Percentiles rank a stretch among this genome's conserved stretches.
phyloP scores from a whole-genome alignment of 2,329 filamentous ascomycete species.

The Diaporthe caulivora region DNA sequence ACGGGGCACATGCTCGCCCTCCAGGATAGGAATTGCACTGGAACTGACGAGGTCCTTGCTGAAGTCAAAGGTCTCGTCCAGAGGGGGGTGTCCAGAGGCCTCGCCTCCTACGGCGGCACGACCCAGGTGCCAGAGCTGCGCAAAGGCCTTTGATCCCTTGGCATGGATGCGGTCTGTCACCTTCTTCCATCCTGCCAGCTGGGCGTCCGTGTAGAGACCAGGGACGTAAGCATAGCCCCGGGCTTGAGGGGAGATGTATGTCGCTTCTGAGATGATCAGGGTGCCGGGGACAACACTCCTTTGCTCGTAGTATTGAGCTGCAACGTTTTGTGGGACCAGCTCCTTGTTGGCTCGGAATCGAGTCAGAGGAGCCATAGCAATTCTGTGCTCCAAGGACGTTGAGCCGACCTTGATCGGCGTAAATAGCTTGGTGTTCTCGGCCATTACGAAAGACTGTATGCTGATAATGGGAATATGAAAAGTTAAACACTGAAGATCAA shows the following conservation, averaged over 20 bases:
- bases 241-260: slow-evolving; percentile 61
- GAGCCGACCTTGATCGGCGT: slow-evolving; percentile 57
- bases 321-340: slow-evolving; percentile 43
- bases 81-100: slow-evolving; percentile 58
- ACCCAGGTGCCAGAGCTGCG: slow-evolving; percentile 75
- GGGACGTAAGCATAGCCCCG: slow-evolving; percentile 64
- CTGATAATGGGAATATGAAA: not conserved
- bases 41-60: slow-evolving; percentile 56
- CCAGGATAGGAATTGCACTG: slow-evolving; percentile 57
- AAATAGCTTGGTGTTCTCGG: slow-evolving; percentile 53
- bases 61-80: slow-evolving; percentile 36
- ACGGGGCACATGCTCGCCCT: slow-evolving; percentile 66
- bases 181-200: slow-evolving; percentile 70
- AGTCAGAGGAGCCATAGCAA: slow-evolving; percentile 71
- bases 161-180: slow-evolving; percentile 73
- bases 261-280: slow-evolving; percentile 70
- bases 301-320: slow-evolving; percentile 47
- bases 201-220: slow-evolving; percentile 68
- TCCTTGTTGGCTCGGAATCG: slow-evolving; percentile 61
- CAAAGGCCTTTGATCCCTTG: slow-evolving; percentile 71
- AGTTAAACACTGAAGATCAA: not conserved
- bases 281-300: slow-evolving; percentile 52
- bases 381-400: slow-evolving; percentile 54
- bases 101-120: slow-evolving; percentile 57
- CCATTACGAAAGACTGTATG: slow-evolving; percentile 25